These are phyloP conservation scores for Xylariaceae sp. DNA, from an alignment of 2,329 filamentous ascomycete genomes.

Conservation along the genomic window DNA sequence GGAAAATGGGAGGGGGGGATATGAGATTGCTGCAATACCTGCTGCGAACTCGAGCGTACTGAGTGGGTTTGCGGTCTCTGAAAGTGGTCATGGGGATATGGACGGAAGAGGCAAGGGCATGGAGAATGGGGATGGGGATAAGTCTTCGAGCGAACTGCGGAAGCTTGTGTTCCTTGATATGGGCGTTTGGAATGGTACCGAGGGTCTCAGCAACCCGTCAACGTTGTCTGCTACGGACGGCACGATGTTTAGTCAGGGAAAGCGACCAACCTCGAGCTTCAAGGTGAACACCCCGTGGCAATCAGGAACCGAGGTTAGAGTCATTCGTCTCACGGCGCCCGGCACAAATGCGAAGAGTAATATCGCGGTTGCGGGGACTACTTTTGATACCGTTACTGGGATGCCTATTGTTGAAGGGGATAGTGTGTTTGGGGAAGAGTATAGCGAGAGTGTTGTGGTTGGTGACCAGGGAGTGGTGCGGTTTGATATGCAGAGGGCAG, in stretches of 20 bases:
- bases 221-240: constrained; percentile 33
- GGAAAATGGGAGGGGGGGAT: constrained; percentile 2
- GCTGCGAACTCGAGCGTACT: constrained; percentile 34
- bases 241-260: constrained; percentile 29
- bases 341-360: constrained; percentile 37
- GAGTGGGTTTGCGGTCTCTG: constrained; percentile 34
- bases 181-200: constrained; percentile 37
- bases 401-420: constrained; percentile 18
- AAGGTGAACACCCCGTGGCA: constrained; percentile 31
- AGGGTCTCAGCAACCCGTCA: constrained; percentile 34
- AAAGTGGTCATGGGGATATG: constrained; percentile 1
- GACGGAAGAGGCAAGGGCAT: not conserved
- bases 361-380: constrained; percentile 31
- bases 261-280: constrained; percentile 25
- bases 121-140: not conserved
- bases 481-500: constrained; percentile 28
- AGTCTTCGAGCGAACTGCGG: constrained; percentile 11
- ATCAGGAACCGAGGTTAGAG: constrained; percentile 19
- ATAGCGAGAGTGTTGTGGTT: constrained; percentile 26
- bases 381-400: constrained; percentile 31
- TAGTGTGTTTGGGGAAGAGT: constrained; percentile 9
- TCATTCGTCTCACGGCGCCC: constrained; percentile 30
- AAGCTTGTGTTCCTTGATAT: constrained; percentile 37
- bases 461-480: constrained; percentile 25
- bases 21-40: constrained; percentile 31